phyloP scores from a whole-genome alignment of 805 yeast genomes.

The Lipomyces starkeyi region DNA sequence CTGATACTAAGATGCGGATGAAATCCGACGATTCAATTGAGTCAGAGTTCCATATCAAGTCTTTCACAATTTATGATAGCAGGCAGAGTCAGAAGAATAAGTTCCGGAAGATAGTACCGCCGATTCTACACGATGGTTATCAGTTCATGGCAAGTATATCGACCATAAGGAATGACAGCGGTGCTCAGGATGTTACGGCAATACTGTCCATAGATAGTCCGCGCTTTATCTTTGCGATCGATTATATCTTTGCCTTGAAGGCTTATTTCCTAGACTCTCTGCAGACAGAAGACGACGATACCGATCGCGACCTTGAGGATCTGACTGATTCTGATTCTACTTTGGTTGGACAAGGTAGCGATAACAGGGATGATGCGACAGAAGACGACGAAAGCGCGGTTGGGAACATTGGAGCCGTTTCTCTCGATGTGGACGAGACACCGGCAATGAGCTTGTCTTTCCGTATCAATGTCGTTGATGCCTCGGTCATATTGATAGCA shows the following conservation, averaged over 20 bases:
- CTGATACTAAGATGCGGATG: constrained; percentile 58
- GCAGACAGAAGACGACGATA: constrained; percentile 36
- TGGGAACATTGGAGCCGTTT: constrained; percentile 21
- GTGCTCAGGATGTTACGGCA: constrained; percentile 54
- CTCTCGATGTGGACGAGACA: constrained; percentile 24
- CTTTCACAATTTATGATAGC: constrained; percentile 80
- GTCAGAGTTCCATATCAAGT: constrained; percentile 66
- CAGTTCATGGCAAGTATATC: constrained; percentile 72
- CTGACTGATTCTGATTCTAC: constrained; percentile 17
- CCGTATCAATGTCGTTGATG: constrained; percentile 71
- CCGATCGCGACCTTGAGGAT: constrained; percentile 28
- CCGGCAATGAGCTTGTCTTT: constrained; percentile 38
- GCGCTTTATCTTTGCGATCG: constrained; percentile 78
- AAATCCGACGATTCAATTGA: constrained; percentile 60
- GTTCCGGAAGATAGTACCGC: constrained; percentile 83
- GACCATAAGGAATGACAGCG: constrained; percentile 42
- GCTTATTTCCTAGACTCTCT: constrained; percentile 57
- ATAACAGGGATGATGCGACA: too few relatives aligned
- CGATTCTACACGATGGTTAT: constrained; percentile 61
- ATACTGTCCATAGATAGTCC: constrained; percentile 80
- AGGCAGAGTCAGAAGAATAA: constrained; percentile 66
- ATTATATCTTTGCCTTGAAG: constrained; percentile 79
- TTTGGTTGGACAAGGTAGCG: constrained; percentile 6
- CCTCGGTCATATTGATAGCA: constrained; percentile 79
- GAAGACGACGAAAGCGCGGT: constrained; percentile 6